phyloP scores from a whole-genome alignment of 2,329 filamentous ascomycete genomes.

The Hypocrella siamensis region DNA sequence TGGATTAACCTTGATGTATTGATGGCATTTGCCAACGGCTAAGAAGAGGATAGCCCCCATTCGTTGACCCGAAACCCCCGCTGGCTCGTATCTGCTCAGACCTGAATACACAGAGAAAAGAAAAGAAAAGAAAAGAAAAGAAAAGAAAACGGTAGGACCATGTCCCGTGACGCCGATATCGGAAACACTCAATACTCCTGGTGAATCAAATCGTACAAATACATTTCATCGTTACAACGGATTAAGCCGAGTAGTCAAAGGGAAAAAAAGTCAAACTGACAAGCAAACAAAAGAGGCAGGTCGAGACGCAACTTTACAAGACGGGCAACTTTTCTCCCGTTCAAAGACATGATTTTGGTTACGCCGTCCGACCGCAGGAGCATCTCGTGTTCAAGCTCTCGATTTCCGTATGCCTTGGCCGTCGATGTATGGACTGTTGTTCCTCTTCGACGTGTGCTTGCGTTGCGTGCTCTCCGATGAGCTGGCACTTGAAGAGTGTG shows the following conservation, averaged over 20 bases:
- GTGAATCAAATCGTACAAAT: not conserved
- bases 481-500: constrained; percentile 38
- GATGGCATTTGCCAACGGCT: too few relatives aligned
- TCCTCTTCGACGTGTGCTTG: constrained; percentile 13
- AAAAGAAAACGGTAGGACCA: not conserved
- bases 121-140: not conserved
- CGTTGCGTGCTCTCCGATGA: constrained; percentile 26
- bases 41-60: too few relatives aligned
- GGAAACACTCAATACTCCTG: too few relatives aligned
- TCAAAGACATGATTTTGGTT: too few relatives aligned
- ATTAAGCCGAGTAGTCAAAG: not conserved
- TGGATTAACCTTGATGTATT: too few relatives aligned
- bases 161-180: not conserved
- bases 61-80: too few relatives aligned
- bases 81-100: too few relatives aligned
- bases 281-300: not conserved
- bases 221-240: not conserved
- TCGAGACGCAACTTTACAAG: too few relatives aligned
- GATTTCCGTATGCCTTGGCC: constrained; percentile 39
- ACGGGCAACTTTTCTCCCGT: too few relatives aligned
- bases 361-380: not conserved
- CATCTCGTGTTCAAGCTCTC: constrained; percentile 45
- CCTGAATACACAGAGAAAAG: not conserved
- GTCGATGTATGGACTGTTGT: constrained; percentile 29
- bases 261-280: not conserved